Base-by-base conservation (phyloP, 495 filamentous ascomycete species). In the Apiosordaria backusii region DNA sequence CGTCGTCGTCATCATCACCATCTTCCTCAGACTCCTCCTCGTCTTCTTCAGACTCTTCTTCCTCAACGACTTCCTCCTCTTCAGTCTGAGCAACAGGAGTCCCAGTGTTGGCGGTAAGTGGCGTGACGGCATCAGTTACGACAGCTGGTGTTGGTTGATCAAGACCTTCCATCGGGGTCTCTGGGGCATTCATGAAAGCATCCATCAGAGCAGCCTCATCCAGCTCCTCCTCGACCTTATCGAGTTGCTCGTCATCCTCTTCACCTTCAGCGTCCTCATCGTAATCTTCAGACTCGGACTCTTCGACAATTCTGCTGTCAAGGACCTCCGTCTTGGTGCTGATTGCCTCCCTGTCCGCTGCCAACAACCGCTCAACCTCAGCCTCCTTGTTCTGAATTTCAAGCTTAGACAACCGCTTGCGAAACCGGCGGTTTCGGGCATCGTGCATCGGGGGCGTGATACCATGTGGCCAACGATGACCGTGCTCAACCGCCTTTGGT, bases 371-470 rank as follows among this genome's bases (percentile, higher is more conserved):
- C 58, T 94, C 86, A 0, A 97, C 93, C 40, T 89, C 87, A 19
- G 85, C 86, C 70, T 98, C 93, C 0, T 95, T 92, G 54, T 90
- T 89, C 78, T 97, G 91, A 63, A 97, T 96, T 22, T 93, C 89
- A 7, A 89, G 86, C 57, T 92, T 90, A 68, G 87, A 92, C 29
- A 96, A 81, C 0, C 92, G 86, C 68, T 91, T 91, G 57, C 93
- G 81, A 74, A 99, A 99, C 4, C 96, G 85, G 13, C 92, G 87
- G 72, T 91, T 92, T 18, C 92, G 81, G 7, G 90, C 92, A 76
- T 88, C 91, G 63, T 91, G 87, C 86, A 99, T 90, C 0, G 95
- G 95, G 7, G 95, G 91, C 3, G 95, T 95, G 4, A 99, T 78
- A 57, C 95, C 95, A 76, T 98, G 95, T 5, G 95, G 89, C 80